phyloP scores from a whole-genome alignment of 176 grass and related monocot species.

The Carex scoparia region DNA sequence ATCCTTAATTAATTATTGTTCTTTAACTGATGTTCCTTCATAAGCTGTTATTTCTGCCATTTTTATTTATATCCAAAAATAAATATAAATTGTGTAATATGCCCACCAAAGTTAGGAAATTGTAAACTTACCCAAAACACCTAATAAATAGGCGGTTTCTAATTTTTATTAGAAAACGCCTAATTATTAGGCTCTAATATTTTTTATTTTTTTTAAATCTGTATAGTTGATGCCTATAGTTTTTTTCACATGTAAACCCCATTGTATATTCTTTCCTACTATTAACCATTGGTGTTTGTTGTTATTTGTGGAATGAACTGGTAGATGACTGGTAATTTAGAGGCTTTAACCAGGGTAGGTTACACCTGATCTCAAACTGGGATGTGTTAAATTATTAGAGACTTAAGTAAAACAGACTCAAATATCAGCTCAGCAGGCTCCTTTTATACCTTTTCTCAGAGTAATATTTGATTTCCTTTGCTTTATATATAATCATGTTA shows the following conservation, averaged over 20 bases:
- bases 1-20: no score
- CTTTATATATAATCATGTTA: neutral
- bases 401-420: neutral
- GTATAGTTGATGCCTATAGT: no score
- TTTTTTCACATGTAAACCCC: neutral
- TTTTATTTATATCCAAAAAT: no score
- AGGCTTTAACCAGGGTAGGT: neutral
- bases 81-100: no score
- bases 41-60: no score
- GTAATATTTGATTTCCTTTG: neutral
- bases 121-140: no score
- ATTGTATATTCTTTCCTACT: neutral
- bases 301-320: neutral
- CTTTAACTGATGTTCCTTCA: no score
- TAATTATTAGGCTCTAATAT: no score
- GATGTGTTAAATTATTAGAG: neutral
- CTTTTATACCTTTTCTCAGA: neutral
- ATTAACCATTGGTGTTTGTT: neutral
- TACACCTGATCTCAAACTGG: neutral
- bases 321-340: neutral
- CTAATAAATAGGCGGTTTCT: no score
- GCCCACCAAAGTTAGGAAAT: no score
- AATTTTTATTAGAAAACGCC: no score
- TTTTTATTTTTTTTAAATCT: no score
- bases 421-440: neutral